Base-by-base conservation (phyloP, 495 filamentous ascomycete species). In the Penicillium simplicissimum region DNA sequence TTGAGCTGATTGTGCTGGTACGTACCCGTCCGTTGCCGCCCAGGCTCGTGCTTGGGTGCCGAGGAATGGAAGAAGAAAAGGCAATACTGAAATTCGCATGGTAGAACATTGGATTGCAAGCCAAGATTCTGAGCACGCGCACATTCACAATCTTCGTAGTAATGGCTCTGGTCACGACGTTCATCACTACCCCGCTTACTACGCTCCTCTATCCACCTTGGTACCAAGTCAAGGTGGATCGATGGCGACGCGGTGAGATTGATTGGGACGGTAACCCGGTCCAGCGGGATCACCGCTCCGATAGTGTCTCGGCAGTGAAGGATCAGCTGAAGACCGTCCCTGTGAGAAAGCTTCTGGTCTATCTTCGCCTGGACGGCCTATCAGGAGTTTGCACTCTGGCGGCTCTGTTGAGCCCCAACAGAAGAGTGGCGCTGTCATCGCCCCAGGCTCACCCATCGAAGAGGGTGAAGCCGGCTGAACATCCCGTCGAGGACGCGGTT, bases 81-180 rank as follows among this genome's bases (percentile, higher is more conserved):
- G 10, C n/a, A 43, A 43, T 8, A 36, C 52, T 54, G 17, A 54
- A 10, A 25, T 23, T 35, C 15, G 34, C 14, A 52, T 57, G 38
- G 52, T 58, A 96, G 90, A 98, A 98, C 66, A 96, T 98, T 67
- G 95, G 95, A 25, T 82, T 95, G 15, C 90, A 96, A 83, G 95
- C 95, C 23, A 87, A 88, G 53, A 97, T 98, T 62, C 76, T 98
- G 33, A 94, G 90, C 52, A 82, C 84, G 25, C 84, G 87, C 31
- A 97, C 95, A 0, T 98, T 98, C 71, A 98, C 93, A 35, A 97
- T 98, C 59, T 98, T 98, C 57, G 95, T 98, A n/a, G 91, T 97
- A 62, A 97, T 98, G 87, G 94, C 95, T 35, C 79, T 98, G 9
- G 84, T 97, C 40, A 97, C 93, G 2, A 98, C 95, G 0, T 93